phyloP scores from a whole-genome alignment of 2,329 filamentous ascomycete species.

The Myotisia sp. region DNA sequence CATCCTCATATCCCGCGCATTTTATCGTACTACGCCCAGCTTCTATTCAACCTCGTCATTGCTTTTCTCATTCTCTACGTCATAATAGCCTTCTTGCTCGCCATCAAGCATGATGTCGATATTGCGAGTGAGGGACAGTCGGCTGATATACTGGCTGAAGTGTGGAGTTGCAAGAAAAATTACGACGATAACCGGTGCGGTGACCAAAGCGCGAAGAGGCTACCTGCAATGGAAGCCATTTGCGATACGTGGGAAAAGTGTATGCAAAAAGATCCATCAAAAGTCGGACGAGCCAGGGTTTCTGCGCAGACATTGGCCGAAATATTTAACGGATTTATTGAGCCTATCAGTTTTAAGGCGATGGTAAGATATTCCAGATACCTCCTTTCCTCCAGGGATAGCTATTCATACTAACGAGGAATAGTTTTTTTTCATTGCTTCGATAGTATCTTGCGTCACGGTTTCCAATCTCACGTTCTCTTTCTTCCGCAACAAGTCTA shows the following conservation, averaged over 20 bases:
- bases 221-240: constrained; percentile 57
- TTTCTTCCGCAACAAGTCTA: constrained; percentile 35
- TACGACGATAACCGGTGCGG: constrained; percentile 66
- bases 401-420: constrained; percentile 12
- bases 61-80: constrained; percentile 44
- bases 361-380: constrained; percentile 38
- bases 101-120: constrained; percentile 60
- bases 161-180: constrained; percentile 56
- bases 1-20: constrained; percentile 53
- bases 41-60: constrained; percentile 39
- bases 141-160: constrained; percentile 56
- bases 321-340: constrained; percentile 87
- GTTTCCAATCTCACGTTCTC: constrained; percentile 48
- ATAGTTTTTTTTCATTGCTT: constrained; percentile 27
- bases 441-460: constrained; percentile 37
- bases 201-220: constrained; percentile 38
- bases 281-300: constrained; percentile 64
- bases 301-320: constrained; percentile 78
- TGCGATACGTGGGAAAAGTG: constrained; percentile 77
- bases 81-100: constrained; percentile 53
- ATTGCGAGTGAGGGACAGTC: constrained; percentile 56
- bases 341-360: constrained; percentile 75
- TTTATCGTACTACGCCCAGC: constrained; percentile 52
- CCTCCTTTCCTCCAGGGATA: not conserved
- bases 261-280: constrained; percentile 69